Evolutionary conservation across 805 yeast genomes (phyloP), one percentile per base, ranked within the genome.

Genomic region (Pichia eremophila): DNA sequence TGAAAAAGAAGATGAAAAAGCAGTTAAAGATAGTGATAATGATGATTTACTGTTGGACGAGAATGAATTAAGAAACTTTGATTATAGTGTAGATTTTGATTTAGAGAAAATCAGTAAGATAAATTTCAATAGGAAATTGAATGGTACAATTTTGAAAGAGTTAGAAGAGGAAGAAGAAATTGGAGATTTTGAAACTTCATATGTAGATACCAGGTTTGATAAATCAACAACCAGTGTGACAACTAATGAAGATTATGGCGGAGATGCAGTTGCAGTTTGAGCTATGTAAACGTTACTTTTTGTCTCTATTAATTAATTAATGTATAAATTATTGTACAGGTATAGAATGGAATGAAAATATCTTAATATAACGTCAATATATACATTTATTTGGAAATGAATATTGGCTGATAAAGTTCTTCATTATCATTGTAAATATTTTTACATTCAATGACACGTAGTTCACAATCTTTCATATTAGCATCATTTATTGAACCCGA

Each of bases 381-480:
- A 22, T 5, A 22, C 25, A 22, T 7, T 39, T 27, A 39, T n/a
- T 40, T 39, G 5, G 44, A 18, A 22, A 47, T 35, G 28, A 37
- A 41, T 14, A 48, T 41, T 15, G 48, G 51, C 41, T 46, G 34
- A 47, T 42, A 52, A 15, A 28, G 32, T 29, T 22, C 19, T 11
- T 45, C 42, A 31, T 45, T 35, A 14, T 46, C 18, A 4, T 18
- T 28, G 46, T 62, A 67, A 8, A 59, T 45, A 40, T 76, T 74
- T 47, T 75, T 68, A 18, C 84, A 74, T 54, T 81, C 83, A 8
- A 88, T 70, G 17, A 88, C 71, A 40, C 81, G 72, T 46, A 88
- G 69, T 62, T 88, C 96, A 59, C 83, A 81, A 50, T 77, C 76
- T 57, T 79, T 78, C 91, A 88, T 77, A 7, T 71, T 76, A 2